phyloP scores from a whole-genome alignment of 768 basidiomycete genomes.

The Panus rudis region DNA sequence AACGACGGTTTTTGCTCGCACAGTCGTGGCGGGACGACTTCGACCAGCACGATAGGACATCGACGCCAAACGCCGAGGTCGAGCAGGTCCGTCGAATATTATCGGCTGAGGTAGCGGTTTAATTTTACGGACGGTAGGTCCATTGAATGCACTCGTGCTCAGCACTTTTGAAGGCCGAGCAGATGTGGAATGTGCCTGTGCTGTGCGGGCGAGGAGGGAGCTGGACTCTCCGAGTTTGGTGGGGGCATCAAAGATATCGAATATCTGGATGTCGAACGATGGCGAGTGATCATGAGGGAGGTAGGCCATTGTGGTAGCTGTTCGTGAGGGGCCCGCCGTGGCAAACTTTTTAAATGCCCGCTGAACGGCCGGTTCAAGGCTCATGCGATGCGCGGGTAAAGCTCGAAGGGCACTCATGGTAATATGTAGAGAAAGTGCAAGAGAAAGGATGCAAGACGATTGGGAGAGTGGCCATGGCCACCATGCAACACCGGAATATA shows the following conservation, averaged over 20 bases:
- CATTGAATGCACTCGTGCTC: constrained; percentile 17
- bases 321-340: constrained; percentile 2
- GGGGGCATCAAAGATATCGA: constrained; percentile 49
- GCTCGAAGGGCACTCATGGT: not conserved
- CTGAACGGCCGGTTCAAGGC: constrained; percentile 3
- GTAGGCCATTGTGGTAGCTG: constrained; percentile 7
- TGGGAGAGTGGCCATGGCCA: not conserved
- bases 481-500: too few species aligned
- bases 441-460: not conserved
- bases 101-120: constrained; percentile 35
- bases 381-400: constrained; percentile 2
- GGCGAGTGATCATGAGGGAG: constrained; percentile 13
- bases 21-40: constrained; percentile 5
- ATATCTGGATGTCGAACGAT: constrained; percentile 23
- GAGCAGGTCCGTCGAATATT: constrained; percentile 44
- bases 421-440: not conserved
- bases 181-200: constrained; percentile 2
- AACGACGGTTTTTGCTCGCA: constrained; percentile 9
- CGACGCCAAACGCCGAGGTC: constrained; percentile 20
- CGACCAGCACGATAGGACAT: constrained; percentile 7
- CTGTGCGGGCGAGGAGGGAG: constrained; percentile 15
- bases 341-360: constrained; percentile 7
- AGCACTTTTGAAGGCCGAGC: constrained; percentile 6
- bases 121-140: constrained; percentile 3
- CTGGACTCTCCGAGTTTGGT: constrained; percentile 31